Percentiles rank a stretch among this genome's conserved stretches.
Conservation (phyloP, 2,329 filamentous ascomycete species). For the Curvularia eragrostidis region DNA sequence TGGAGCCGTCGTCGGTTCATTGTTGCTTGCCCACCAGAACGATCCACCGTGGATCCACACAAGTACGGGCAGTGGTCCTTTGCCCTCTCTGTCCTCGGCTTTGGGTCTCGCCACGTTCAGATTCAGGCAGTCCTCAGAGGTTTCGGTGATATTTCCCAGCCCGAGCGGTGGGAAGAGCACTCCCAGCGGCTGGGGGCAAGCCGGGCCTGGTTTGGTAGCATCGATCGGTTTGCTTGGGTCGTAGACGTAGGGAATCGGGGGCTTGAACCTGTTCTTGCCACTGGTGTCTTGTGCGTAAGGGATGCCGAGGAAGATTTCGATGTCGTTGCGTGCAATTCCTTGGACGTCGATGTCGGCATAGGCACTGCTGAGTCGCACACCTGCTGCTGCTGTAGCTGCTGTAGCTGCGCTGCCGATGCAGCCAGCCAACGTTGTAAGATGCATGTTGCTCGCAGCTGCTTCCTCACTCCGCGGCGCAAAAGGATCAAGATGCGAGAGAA, state of each 20-base stretch:
- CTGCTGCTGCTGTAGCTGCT: slow-evolving; percentile 5
- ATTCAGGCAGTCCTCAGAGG: slow-evolving; percentile 65
- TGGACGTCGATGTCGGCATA: slow-evolving; percentile 49
- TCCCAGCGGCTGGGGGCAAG: slow-evolving; percentile 55
- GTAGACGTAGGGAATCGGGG: slow-evolving; percentile 49
- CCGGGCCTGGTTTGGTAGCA: slow-evolving; percentile 52
- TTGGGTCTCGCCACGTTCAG: slow-evolving; percentile 65
- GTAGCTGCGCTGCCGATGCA: slow-evolving; percentile 17
- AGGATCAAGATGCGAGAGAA: neutral
- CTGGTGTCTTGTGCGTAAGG: slow-evolving; percentile 57
- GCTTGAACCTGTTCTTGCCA: slow-evolving; percentile 56
- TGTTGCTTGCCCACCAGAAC: slow-evolving; percentile 48
- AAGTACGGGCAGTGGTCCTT: slow-evolving; percentile 58
- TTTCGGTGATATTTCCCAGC: slow-evolving; percentile 45
- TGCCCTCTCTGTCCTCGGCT: slow-evolving; percentile 39
- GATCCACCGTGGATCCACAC: slow-evolving; percentile 65
- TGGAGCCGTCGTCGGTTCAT: slow-evolving; percentile 50
- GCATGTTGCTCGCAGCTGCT: slow-evolving; percentile 7
- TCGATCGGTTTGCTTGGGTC: slow-evolving; percentile 45
- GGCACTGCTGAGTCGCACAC: slow-evolving; percentile 8
- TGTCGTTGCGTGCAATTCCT: slow-evolving; percentile 54
- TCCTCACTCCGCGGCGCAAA: neutral
- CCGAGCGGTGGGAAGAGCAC: slow-evolving; percentile 38
- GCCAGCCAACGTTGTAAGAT: slow-evolving; percentile 10
- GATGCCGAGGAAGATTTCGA: slow-evolving; percentile 59